phyloP scores from a whole-genome alignment of 108 stramenopile genomes.

The Cylindrotheca fusiformis region DNA sequence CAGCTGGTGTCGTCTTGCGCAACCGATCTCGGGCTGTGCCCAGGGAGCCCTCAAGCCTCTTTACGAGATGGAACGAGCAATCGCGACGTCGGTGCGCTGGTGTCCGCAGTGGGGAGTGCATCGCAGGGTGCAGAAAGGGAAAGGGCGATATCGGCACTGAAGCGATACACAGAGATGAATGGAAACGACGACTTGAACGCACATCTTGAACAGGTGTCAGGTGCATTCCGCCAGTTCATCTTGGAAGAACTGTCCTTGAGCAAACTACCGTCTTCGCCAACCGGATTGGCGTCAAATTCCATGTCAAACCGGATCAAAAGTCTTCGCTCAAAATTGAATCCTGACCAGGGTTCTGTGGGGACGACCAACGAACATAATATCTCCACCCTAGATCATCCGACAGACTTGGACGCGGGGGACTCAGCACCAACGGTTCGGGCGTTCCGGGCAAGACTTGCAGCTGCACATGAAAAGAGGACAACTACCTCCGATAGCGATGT shows the following conservation, averaged over 20 bases:
- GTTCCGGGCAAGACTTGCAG: conserved; percentile 48
- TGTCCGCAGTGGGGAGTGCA: conserved; percentile 60
- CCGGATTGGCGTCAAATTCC: not conserved
- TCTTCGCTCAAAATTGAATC: conserved; percentile 40
- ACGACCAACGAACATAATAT: too few species aligned
- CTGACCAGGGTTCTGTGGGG: not conserved
- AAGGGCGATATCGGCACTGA: conserved; percentile 51
- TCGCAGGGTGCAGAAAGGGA: conserved; percentile 47
- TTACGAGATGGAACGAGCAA: not conserved
- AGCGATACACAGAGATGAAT: conserved; percentile 36
- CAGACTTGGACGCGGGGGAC: not conserved
- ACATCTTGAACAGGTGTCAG: conserved; percentile 62
- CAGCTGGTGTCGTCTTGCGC: conserved; percentile 18
- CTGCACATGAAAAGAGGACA: conserved; percentile 35
- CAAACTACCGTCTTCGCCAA: not conserved
- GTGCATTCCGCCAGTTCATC: conserved; percentile 58
- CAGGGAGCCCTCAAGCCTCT: not conserved
- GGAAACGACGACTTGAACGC: conserved; percentile 58
- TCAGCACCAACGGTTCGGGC: conserved; percentile 7
- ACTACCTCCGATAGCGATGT: not conserved
- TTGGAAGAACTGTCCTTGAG: conserved; percentile 39
- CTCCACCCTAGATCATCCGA: not conserved
- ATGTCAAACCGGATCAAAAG: conserved; percentile 56
- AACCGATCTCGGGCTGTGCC: conserved; percentile 15
- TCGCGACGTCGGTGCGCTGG: conserved; percentile 42